Percentiles rank a stretch among this genome's conserved stretches.
phyloP scores from a whole-genome alignment of 1,139 yeast species.

The Candida glucosophila region DNA sequence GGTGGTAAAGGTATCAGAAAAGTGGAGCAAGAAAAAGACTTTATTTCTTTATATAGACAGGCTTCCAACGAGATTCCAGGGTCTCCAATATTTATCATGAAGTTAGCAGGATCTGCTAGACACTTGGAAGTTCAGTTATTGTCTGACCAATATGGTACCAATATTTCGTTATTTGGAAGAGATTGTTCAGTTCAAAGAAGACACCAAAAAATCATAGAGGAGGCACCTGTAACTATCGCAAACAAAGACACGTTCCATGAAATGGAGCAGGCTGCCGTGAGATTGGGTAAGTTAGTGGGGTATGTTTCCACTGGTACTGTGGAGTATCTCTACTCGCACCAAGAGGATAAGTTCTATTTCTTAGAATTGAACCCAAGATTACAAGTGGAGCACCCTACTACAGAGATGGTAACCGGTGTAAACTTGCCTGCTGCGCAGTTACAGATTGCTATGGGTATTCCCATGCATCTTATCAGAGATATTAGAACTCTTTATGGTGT shows the following conservation, averaged over 20 bases:
- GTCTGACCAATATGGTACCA: slow-evolving; percentile 94
- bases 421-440: slow-evolving; percentile 97
- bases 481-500: slow-evolving; percentile 90
- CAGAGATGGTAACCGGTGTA: slow-evolving; percentile 98
- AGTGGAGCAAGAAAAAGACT: slow-evolving; percentile 72
- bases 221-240: slow-evolving; percentile 94
- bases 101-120: slow-evolving; percentile 90
- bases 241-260: slow-evolving; percentile 72
- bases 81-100: slow-evolving; percentile 91
- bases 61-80: slow-evolving; percentile 95
- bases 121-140: slow-evolving; percentile 91
- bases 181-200: slow-evolving; percentile 97
- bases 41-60: slow-evolving; percentile 64
- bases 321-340: slow-evolving; percentile 88
- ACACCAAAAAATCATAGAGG: slow-evolving; percentile 94
- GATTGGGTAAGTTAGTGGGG: slow-evolving; percentile 93
- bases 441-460: slow-evolving; percentile 98
- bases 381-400: slow-evolving; percentile 99
- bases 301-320: slow-evolving; percentile 99
- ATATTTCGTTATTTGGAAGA: slow-evolving; percentile 88
- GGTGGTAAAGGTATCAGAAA: slow-evolving; percentile 98
- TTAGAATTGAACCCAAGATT: slow-evolving; percentile 94
- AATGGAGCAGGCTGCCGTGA: slow-evolving; percentile 96
- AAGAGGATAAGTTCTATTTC: slow-evolving; percentile 91
- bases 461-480: slow-evolving; percentile 89